Evolutionary conservation across 352 stramenopile species (phyloP).

Genomic region (Phytophthora pseudosyringae): DNA sequence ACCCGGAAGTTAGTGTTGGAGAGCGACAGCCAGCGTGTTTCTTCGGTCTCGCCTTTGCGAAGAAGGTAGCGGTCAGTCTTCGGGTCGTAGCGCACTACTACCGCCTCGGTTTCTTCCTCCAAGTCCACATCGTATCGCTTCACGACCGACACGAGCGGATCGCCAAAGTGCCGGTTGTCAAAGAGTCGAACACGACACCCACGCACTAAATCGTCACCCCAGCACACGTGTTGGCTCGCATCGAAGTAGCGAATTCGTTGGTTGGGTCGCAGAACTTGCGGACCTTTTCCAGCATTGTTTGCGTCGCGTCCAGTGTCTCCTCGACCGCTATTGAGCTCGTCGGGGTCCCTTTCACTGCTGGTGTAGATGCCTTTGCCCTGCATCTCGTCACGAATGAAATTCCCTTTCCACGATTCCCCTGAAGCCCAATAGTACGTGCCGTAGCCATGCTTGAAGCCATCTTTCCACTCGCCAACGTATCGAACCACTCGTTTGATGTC

Average conservation of each 20-base stretch:
- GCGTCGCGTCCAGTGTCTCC: slow-evolving; percentile 24
- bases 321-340: slow-evolving; percentile 19
- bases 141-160: slow-evolving; percentile 43
- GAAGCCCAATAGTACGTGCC: slow-evolving; percentile 69
- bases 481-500: slow-evolving; percentile 56
- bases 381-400: slow-evolving; percentile 67
- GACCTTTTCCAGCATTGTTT: slow-evolving; percentile 9
- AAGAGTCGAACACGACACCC: slow-evolving; percentile 60
- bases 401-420: slow-evolving; percentile 61
- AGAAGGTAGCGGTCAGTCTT: slow-evolving; percentile 51
- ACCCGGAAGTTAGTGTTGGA: slow-evolving; percentile 57
- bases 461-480: slow-evolving; percentile 60
- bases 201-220: slow-evolving; percentile 63
- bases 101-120: slow-evolving; percentile 57
- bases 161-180: slow-evolving; percentile 46
- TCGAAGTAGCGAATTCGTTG: slow-evolving; percentile 61
- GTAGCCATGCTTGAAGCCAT: slow-evolving; percentile 65
- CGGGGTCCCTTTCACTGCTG: slow-evolving; percentile 15
- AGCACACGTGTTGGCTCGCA: slow-evolving; percentile 68
- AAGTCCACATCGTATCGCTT: slow-evolving; percentile 45
- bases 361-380: slow-evolving; percentile 68
- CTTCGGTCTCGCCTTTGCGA: slow-evolving; percentile 49
- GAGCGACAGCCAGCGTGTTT: slow-evolving; percentile 59
- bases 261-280: slow-evolving; percentile 32
- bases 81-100: slow-evolving; percentile 52